These are phyloP conservation scores for Paecilomyces dactylethromorphus DNA, from an alignment of 2,329 filamentous ascomycete species.

Conservation along the genomic window DNA sequence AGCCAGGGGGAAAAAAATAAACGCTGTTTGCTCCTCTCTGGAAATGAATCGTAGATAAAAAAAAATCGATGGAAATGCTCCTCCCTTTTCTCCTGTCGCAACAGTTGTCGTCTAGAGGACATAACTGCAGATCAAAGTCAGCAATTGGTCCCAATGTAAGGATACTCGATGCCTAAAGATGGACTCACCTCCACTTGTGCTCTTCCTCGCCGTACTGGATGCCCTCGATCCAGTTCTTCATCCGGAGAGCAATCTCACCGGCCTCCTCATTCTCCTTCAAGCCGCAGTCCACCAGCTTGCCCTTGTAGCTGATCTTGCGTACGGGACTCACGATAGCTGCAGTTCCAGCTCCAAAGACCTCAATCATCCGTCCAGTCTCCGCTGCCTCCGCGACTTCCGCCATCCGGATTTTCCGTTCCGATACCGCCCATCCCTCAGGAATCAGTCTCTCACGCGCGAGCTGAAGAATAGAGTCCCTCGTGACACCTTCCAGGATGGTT, in stretches of 20 bases:
- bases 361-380: conserved; percentile 76
- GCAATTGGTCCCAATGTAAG: neutral
- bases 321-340: conserved; percentile 92
- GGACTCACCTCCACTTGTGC: conserved; percentile 76
- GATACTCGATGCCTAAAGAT: neutral
- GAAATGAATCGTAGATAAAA: neutral
- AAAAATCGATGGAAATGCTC: neutral
- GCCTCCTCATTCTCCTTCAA: conserved; percentile 76
- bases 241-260: conserved; percentile 72
- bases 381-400: conserved; percentile 73
- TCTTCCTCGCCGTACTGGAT: conserved; percentile 93
- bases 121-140: neutral
- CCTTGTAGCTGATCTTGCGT: conserved; percentile 82
- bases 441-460: conserved; percentile 77
- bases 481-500: conserved; percentile 93
- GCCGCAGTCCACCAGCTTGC: conserved; percentile 73
- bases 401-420: conserved; percentile 91
- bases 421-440: conserved; percentile 81
- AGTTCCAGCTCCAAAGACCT: conserved; percentile 90
- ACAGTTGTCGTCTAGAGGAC: neutral
- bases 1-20: neutral
- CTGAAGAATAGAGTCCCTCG: conserved; percentile 79
- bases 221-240: conserved; percentile 95
- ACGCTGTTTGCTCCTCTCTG: neutral
- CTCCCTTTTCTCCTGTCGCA: neutral